Base-by-base conservation (phyloP, 805 yeast genomes). In the Jamesozyma piceae region DNA sequence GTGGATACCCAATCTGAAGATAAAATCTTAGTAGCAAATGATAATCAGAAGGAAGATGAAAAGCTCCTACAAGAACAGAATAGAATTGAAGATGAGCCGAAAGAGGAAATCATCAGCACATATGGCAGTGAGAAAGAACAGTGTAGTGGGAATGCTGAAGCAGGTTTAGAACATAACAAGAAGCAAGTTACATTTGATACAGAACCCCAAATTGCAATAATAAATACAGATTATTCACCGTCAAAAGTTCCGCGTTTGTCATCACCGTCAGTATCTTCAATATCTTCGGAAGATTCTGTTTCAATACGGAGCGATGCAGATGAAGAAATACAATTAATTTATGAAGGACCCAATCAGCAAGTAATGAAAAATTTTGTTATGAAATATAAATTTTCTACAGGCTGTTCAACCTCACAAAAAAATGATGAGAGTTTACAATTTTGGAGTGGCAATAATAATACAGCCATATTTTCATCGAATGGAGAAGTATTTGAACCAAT, bases 281-380 rank as follows among this genome's bases (percentile, higher is more conserved):
- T 28, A 5, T 32, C 43, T 2, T 43, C 50, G 10, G 37, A 35
- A n/a, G 49, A 46, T 18, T 17, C 33, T 18, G 31, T 44, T 6
- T 46, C 46, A 39, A 34, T 2, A 9, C 24, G 44, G 11, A 43
- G 43, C 3, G 48, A 39, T 19, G 49, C 49, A 17, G 24, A 17
- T 4, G 35, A 35, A 21, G 19, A 21, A 4, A 15, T 6, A 17
- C 61, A 56, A 19, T 43, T 48, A 1, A 46, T 67, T 0, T 77
- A 69, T 51, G 80, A 79, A 57, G 95, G 95, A 0, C 95, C 95
- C 1, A 60, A 67, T 2, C 87, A 79, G 53, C 69, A 69, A 41
- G 77, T 81, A 2, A 69, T 77, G 1, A 68, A 74, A 29, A 77
- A 80, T 50, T 66, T 66, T 33, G 58, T 86, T 0, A 68, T 75